phyloP scores from a whole-genome alignment of 2,329 filamentous ascomycete genomes.

The Phaeosphaeria sp. region DNA sequence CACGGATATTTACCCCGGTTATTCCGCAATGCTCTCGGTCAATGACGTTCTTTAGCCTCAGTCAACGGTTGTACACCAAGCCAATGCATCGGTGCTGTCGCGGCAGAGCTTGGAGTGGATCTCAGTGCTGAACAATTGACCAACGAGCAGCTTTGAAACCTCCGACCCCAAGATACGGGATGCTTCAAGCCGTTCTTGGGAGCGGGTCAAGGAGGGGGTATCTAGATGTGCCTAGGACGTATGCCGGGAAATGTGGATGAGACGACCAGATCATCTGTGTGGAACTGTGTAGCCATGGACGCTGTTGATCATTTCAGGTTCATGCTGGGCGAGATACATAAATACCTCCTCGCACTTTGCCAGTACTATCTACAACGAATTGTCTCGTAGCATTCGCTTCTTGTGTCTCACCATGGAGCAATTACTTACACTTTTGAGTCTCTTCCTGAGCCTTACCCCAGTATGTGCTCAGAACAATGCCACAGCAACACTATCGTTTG shows the following conservation, averaged over 20 bases:
- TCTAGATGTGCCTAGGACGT: conserved; percentile 20
- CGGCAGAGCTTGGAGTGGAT: conserved; percentile 20
- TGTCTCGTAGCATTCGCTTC: background rate
- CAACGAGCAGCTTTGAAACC: conserved; percentile 21
- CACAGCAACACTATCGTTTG: conserved; percentile 33
- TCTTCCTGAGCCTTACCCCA: conserved; percentile 21
- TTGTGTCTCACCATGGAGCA: conserved; percentile 27
- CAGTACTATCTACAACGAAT: background rate
- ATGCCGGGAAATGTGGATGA: conserved; percentile 15
- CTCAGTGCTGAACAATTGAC: conserved; percentile 21
- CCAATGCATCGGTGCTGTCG: conserved; percentile 16
- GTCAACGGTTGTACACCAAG: conserved; percentile 17
- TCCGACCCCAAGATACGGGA: conserved; percentile 7
- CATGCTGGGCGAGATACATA: conserved; percentile 10
- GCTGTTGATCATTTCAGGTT: background rate
- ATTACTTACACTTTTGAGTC: conserved; percentile 16
- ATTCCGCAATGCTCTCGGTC: conserved; percentile 27
- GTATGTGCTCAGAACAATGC: conserved; percentile 23
- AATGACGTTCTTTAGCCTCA: conserved; percentile 22
- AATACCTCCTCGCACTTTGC: conserved; percentile 5
- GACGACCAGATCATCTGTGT: conserved; percentile 8
- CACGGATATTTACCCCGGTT: conserved; percentile 29
- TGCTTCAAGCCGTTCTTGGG: conserved; percentile 9
- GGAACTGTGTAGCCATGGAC: conserved; percentile 1
- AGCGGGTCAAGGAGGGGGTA: conserved; percentile 13